Evolutionary conservation across 495 filamentous ascomycete species (phyloP).

Genomic region (Xylaria curta): DNA sequence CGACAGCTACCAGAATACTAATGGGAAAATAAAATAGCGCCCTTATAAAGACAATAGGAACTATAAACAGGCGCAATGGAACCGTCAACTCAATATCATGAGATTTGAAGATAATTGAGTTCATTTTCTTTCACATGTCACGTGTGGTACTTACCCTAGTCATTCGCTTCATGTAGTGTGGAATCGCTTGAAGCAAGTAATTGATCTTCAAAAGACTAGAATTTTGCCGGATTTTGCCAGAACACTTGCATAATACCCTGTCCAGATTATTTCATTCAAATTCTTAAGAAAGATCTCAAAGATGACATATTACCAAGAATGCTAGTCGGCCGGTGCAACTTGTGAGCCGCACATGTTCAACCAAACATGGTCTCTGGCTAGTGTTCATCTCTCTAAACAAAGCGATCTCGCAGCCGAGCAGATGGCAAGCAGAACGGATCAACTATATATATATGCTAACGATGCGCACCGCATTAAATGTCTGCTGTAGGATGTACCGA

Average conservation of each 20-base stretch:
- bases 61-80: background rate
- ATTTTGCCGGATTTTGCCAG: slow-evolving; percentile 21
- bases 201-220: background rate
- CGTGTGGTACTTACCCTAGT: background rate
- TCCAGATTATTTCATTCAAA: background rate
- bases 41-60: background rate
- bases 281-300: background rate
- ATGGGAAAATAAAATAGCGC: background rate
- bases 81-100: background rate
- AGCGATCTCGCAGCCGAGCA: background rate
- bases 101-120: background rate
- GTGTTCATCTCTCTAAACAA: background rate
- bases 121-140: background rate
- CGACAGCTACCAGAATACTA: background rate
- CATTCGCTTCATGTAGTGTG: background rate
- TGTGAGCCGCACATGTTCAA: background rate
- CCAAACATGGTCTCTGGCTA: background rate
- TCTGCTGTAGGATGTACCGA: background rate
- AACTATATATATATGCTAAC: background rate
- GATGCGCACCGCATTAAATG: background rate
- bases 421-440: background rate
- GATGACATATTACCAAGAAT: background rate
- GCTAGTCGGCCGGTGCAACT: background rate
- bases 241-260: background rate
- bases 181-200: background rate